These are phyloP conservation scores for Phytophthora foliorum DNA, from an alignment of 352 stramenopile genomes.

Conservation along the genomic window DNA sequence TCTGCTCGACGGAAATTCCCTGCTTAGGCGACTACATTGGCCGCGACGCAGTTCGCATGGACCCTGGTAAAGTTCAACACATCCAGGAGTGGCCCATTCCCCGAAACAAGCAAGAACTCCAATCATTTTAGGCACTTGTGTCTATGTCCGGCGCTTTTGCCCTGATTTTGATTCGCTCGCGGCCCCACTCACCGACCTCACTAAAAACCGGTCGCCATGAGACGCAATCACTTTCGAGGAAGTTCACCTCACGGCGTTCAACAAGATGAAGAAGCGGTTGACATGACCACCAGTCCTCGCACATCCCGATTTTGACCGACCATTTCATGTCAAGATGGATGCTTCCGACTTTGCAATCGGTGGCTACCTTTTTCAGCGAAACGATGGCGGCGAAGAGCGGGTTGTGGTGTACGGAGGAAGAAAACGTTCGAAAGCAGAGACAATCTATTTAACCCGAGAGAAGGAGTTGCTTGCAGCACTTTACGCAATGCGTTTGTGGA, in stretches of 20 bases:
- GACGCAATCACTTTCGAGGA: no score
- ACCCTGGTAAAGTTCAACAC: conserved; percentile 22
- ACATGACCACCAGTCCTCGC: conserved; percentile 4
- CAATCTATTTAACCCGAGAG: conserved; percentile 6
- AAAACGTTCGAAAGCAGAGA: background rate
- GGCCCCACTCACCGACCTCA: conserved; percentile 8
- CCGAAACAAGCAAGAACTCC: conserved; percentile 21
- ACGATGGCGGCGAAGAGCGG: background rate
- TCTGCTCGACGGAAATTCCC: conserved; percentile 9
- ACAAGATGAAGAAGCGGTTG: conserved; percentile 2
- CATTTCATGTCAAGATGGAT: conserved; percentile 8
- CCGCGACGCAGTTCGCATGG: no score
- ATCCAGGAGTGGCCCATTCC: conserved; percentile 16
- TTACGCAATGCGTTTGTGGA: conserved; percentile 3
- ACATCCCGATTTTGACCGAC: conserved; percentile 2
- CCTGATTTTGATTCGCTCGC: background rate
- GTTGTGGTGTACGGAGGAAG: background rate
- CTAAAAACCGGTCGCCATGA: background rate
- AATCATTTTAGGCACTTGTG: conserved; percentile 31
- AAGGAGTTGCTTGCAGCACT: conserved; percentile 4
- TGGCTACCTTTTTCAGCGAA: background rate
- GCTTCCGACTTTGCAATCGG: background rate
- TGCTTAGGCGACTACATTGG: conserved; percentile 12
- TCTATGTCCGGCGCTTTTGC: conserved; percentile 29
- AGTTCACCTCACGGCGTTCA: background rate